phyloP scores from a whole-genome alignment of 192 early-diverging fungal species.

The Coemansia javaensis region DNA sequence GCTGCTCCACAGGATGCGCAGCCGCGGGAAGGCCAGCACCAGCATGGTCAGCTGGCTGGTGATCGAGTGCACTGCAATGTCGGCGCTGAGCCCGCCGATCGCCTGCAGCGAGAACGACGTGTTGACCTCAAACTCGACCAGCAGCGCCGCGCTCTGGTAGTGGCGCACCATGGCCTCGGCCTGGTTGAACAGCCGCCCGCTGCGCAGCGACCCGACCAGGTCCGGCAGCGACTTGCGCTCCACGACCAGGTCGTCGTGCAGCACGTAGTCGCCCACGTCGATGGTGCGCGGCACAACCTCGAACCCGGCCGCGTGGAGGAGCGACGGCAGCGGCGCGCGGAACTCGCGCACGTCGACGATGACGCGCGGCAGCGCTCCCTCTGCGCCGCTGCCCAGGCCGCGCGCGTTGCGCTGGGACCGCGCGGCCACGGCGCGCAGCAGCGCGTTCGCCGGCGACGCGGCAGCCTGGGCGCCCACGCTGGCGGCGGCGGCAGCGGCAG shows the following conservation, averaged over 20 bases:
- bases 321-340: conserved; percentile 79
- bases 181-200: conserved; percentile 86
- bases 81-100: conserved; percentile 31
- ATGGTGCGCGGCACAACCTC: conserved; percentile 77
- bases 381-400: background rate
- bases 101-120: conserved; percentile 76
- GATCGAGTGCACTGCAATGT: conserved; percentile 60
- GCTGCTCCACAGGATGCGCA: conserved; percentile 82
- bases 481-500: no score
- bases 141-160: conserved; percentile 71
- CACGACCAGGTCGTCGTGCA: conserved; percentile 79
- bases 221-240: conserved; percentile 92
- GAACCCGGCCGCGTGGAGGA: conserved; percentile 75
- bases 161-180: conserved; percentile 81
- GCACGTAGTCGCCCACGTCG: conserved; percentile 89
- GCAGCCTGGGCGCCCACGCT: background rate
- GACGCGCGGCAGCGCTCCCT: conserved; percentile 28
- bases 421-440: conserved; percentile 9
- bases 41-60: conserved; percentile 73
- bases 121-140: conserved; percentile 90
- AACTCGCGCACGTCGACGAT: conserved; percentile 94
- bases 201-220: conserved; percentile 75
- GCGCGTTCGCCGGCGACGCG: conserved; percentile 19
- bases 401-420: conserved; percentile 27
- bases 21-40: conserved; percentile 74